Conservation (phyloP, 2,329 filamentous ascomycete species). For the Fusarium fujikuroi region DNA sequence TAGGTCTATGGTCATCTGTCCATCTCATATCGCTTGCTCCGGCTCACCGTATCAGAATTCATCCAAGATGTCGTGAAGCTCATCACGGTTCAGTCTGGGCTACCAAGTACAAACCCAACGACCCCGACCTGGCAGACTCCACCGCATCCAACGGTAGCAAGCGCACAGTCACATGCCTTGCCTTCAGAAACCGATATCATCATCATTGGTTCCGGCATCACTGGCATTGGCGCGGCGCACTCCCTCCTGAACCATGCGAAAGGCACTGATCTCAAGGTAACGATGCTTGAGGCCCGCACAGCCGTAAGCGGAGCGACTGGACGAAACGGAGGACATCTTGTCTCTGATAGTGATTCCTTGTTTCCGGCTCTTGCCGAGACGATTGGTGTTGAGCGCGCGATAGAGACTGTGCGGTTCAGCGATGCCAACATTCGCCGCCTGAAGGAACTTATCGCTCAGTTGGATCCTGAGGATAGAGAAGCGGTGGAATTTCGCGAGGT, state of each 20-base stretch:
- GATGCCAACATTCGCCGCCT: constrained; percentile 28
- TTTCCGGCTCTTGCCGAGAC: constrained; percentile 48
- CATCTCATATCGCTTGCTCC: background rate
- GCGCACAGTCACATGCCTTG: constrained; percentile 33
- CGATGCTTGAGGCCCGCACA: constrained; percentile 45
- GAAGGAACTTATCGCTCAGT: constrained; percentile 10
- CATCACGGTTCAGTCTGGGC: constrained; percentile 6
- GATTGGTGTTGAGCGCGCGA: constrained; percentile 51
- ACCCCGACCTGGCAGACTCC: constrained; percentile 26
- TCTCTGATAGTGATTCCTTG: constrained; percentile 51
- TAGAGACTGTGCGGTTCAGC: constrained; percentile 56
- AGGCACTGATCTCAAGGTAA: constrained; percentile 17
- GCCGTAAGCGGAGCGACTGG: constrained; percentile 46
- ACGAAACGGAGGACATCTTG: constrained; percentile 46
- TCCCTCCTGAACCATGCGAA: constrained; percentile 35
- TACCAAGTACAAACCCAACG: constrained; percentile 20
- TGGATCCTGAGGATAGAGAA: background rate
- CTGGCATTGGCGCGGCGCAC: constrained; percentile 42
- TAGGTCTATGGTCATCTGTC: background rate
- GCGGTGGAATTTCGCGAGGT: constrained; percentile 22
- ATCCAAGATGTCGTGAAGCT: constrained; percentile 11
- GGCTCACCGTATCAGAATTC: background rate
- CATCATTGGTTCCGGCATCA: constrained; percentile 47
- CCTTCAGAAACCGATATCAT: constrained; percentile 34
- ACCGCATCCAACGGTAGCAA: constrained; percentile 36